Conservation (phyloP, 805 yeast species). For the Dipodascus albidus region DNA sequence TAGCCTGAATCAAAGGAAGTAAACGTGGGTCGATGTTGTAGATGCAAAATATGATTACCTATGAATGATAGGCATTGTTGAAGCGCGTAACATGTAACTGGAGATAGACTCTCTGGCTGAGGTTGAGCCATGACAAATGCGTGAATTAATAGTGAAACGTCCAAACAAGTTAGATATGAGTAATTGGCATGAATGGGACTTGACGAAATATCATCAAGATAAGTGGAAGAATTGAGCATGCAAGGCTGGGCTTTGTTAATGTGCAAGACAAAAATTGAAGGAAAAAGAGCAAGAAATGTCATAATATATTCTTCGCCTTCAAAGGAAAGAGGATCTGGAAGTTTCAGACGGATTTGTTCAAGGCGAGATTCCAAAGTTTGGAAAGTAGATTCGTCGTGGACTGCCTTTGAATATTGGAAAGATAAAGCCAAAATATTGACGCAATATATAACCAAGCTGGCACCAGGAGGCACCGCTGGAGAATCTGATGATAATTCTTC, state of each 20-base stretch:
- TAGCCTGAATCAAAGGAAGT: neutral
- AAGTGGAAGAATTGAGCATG: neutral
- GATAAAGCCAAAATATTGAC: neutral
- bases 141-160: neutral
- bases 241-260: neutral
- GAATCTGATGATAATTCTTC: conserved; percentile 1
- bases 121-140: neutral
- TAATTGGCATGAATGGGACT: neutral
- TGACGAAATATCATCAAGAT: neutral
- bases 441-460: neutral
- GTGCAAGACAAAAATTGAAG: neutral
- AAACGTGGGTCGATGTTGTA: neutral
- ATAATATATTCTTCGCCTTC: neutral
- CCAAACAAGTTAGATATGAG: neutral
- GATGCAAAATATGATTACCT: neutral
- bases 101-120: neutral
- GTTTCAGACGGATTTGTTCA: neutral
- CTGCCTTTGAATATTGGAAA: neutral
- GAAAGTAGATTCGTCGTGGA: neutral
- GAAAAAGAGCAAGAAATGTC: neutral
- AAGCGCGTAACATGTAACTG: neutral
- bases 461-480: neutral
- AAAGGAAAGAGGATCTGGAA: neutral
- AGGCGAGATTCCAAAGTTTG: neutral
- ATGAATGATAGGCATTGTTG: neutral